Conservation (phyloP, 2,329 filamentous ascomycete species). For the Arthrocladium fulminans region DNA sequence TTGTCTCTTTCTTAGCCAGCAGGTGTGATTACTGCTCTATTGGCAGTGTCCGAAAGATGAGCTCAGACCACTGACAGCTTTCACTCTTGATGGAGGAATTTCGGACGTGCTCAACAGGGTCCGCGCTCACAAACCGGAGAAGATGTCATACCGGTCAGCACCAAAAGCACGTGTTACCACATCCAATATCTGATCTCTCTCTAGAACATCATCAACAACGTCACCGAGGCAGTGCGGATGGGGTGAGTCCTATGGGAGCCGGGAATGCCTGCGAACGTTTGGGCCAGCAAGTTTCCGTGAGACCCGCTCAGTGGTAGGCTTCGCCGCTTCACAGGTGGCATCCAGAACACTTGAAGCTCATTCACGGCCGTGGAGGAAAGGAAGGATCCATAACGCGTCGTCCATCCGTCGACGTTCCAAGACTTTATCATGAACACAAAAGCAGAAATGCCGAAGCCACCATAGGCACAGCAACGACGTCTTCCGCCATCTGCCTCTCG, state of each 20-base stretch:
- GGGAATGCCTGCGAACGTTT: slow-evolving; percentile 30
- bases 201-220: slow-evolving; percentile 14
- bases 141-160: slow-evolving; percentile 76
- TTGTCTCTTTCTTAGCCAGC: slow-evolving; percentile 70
- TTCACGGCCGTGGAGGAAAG: slow-evolving; percentile 58
- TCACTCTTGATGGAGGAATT: slow-evolving; percentile 64
- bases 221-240: slow-evolving; percentile 27
- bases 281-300: slow-evolving; percentile 45
- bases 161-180: slow-evolving; percentile 36
- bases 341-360: slow-evolving; percentile 64
- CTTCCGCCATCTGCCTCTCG: slow-evolving; percentile 35
- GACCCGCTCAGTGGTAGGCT: slow-evolving; percentile 50
- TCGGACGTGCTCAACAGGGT: slow-evolving; percentile 81
- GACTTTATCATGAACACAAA: slow-evolving; percentile 76
- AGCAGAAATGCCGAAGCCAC: slow-evolving; percentile 92
- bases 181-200: background rate
- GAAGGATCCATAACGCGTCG: slow-evolving; percentile 18
- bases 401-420: slow-evolving; percentile 46
- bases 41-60: slow-evolving; percentile 39
- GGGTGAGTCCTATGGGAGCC: slow-evolving; percentile 40
- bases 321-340: slow-evolving; percentile 68
- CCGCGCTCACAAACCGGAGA: slow-evolving; percentile 54
- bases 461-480: slow-evolving; percentile 72
- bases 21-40: slow-evolving; percentile 28
- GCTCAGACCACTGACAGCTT: slow-evolving; percentile 53